phyloP scores from a whole-genome alignment of 2,329 filamentous ascomycete species.

The Pestalotiopsis sp. region DNA sequence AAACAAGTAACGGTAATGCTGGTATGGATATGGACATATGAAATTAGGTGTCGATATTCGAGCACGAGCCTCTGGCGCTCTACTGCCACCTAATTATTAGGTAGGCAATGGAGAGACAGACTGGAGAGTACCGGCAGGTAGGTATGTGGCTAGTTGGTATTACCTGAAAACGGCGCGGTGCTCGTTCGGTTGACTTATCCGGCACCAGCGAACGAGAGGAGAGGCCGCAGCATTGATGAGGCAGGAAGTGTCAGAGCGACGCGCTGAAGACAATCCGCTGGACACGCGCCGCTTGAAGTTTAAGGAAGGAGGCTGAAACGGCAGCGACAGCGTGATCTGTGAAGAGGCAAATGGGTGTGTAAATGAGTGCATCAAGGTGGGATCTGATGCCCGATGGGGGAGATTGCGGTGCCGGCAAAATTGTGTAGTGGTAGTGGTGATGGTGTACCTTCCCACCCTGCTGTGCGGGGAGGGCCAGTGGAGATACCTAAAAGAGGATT shows the following conservation, averaged over 20 bases:
- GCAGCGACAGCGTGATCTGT: neutral
- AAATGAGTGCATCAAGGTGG: neutral
- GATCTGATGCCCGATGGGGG: neutral
- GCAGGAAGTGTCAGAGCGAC: neutral
- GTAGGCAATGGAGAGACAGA: neutral
- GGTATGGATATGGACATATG: neutral
- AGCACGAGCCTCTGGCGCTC: neutral
- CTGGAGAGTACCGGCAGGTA: neutral
- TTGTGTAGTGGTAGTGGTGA: neutral
- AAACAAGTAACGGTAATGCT: neutral
- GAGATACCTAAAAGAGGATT: neutral
- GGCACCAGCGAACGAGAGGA: neutral
- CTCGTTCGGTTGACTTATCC: neutral
- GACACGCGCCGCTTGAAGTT: neutral
- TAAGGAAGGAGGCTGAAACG: neutral
- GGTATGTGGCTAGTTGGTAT: neutral
- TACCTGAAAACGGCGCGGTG: neutral
- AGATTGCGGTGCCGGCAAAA: neutral
- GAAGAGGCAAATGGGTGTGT: neutral
- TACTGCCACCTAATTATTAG: neutral
- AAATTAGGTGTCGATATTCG: neutral
- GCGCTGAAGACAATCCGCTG: neutral
- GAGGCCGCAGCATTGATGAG: neutral
- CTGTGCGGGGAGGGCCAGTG: neutral
- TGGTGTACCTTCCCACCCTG: neutral